Percentiles rank a stretch among this genome's conserved stretches.
Evolutionary conservation across 768 basidiomycete species (phyloP).

Genomic region (Termitomyces sp.): DNA sequence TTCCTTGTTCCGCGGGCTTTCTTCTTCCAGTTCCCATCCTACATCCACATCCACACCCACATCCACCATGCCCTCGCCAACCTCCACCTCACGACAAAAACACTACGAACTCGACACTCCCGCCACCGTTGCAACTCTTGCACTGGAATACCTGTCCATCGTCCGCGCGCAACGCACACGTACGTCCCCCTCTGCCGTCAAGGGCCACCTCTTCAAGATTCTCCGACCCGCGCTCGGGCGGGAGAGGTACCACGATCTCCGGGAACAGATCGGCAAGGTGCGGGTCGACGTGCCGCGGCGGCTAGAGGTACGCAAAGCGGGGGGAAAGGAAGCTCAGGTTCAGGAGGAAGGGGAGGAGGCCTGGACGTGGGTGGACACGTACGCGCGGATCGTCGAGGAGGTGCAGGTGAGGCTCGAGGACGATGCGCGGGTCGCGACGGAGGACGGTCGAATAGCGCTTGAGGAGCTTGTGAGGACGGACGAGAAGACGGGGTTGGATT

Average conservation of each 20-base stretch:
- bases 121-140: background rate
- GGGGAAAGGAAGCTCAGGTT: background rate
- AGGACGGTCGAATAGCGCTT: background rate
- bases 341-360: background rate
- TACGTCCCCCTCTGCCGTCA: constrained; percentile 60
- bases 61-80: background rate
- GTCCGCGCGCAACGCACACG: constrained; percentile 66
- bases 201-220: constrained; percentile 91
- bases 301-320: background rate
- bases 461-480: background rate
- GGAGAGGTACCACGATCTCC: constrained; percentile 24
- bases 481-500: background rate
- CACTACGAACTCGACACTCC: background rate
- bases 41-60: too few species aligned
- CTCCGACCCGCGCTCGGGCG: constrained; percentile 68
- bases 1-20: constrained; percentile 55
- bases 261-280: background rate
- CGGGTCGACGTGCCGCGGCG: background rate
- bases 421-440: background rate
- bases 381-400: background rate
- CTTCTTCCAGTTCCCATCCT: background rate
- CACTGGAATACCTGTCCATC: constrained; percentile 44
- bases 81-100: background rate
- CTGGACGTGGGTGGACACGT: background rate
- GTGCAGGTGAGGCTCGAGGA: background rate